Conservation (phyloP, 2,329 filamentous ascomycete species). For the Mycocentrospora acerina region DNA sequence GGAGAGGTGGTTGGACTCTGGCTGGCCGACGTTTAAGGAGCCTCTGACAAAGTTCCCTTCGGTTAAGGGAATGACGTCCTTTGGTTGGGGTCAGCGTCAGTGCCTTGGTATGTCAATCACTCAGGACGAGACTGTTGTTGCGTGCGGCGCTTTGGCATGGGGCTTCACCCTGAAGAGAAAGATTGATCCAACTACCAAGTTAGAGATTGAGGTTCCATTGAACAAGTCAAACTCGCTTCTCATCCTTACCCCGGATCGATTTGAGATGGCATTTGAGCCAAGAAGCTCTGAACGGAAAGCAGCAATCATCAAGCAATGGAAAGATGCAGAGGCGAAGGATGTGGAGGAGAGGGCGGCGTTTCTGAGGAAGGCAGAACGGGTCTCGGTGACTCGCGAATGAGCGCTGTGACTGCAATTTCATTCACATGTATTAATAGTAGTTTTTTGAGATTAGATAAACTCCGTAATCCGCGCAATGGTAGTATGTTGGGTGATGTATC, state of each 20-base stretch:
- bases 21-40: constrained; percentile 65
- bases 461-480: no score
- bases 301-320: constrained; percentile 35
- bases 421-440: no score
- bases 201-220: constrained; percentile 47
- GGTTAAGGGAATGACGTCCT: constrained; percentile 65
- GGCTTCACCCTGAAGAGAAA: constrained; percentile 53
- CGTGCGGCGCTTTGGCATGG: constrained; percentile 54
- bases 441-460: no score
- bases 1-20: constrained; percentile 63
- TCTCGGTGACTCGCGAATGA: no score
- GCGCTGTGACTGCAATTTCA: no score
- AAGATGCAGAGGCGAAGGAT: constrained; percentile 41
- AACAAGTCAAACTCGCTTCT: constrained; percentile 57
- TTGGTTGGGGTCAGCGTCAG: constrained; percentile 64
- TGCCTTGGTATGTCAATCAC: constrained; percentile 65
- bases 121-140: constrained; percentile 56
- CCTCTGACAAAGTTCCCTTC: constrained; percentile 65
- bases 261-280: constrained; percentile 57
- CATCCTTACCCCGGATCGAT: constrained; percentile 60
- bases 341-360: constrained; percentile 39
- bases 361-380: constrained; percentile 23
- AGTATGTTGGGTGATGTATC: no score
- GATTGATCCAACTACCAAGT: constrained; percentile 45
- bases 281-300: constrained; percentile 45